Conservation (phyloP, 179 eudicot species). For the Silene noctiflora region DNA sequence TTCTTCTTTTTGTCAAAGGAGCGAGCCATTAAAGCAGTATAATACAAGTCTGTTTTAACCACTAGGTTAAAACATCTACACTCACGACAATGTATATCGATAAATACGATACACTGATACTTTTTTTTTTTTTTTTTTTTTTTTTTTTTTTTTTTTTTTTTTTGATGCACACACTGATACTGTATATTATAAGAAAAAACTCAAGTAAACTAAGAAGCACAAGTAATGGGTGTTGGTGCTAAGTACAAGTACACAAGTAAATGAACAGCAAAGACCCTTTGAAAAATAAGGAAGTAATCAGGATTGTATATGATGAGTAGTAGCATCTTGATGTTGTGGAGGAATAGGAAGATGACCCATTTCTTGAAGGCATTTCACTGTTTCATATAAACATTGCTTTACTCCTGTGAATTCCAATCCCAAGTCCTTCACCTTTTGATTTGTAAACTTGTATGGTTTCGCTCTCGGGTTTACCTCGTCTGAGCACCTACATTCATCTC, state of each 20-base stretch:
- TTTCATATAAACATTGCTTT: conserved; percentile 67
- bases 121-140: no score
- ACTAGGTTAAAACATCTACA: not conserved
- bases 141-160: no score
- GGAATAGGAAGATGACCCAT: conserved; percentile 70
- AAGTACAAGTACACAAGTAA: not conserved
- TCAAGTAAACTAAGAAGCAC: not conserved
- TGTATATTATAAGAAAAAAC: no score
- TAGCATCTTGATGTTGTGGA: conserved; percentile 40
- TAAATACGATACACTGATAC: not conserved
- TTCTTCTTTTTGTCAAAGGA: no score
- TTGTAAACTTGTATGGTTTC: conserved; percentile 71
- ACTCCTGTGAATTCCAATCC: conserved; percentile 73
- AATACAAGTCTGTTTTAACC: not conserved
- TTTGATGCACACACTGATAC: not conserved
- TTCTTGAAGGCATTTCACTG: conserved; percentile 79
- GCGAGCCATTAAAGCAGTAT: no score
- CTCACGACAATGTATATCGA: not conserved
- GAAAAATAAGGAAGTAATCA: not conserved
- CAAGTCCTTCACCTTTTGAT: conserved; percentile 78
- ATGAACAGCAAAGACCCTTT: not conserved
- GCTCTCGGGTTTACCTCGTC: conserved; percentile 76
- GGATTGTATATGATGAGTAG: conserved; percentile 28
- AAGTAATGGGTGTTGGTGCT: conserved; percentile 1
- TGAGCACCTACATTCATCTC: conserved; percentile 56